Base-by-base conservation (phyloP, 2,329 filamentous ascomycete genomes). In the Claviceps pazoutovae region DNA sequence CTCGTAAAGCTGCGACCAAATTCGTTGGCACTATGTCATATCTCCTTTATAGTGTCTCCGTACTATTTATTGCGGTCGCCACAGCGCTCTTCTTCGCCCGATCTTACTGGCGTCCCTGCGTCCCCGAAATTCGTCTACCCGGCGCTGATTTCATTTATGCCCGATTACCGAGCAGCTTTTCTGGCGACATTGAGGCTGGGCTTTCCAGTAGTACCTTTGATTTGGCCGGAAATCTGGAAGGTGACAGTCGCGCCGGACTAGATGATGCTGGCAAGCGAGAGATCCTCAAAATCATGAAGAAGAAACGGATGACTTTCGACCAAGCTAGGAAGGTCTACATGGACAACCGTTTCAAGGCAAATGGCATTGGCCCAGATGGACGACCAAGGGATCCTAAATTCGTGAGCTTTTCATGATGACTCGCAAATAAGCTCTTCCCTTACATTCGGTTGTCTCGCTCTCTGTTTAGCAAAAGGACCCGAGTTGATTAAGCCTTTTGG, bases 331-430 rank as follows among this genome's bases (percentile, higher is more conserved):
- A 87, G 61, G 76, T 88, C 46, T 94, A 86, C 65, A 93, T 89
- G 70, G 86, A 96, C 71, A 81, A 86, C 60, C 75, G 83, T 53
- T 95, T 98, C 70, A 82, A 81, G 64, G 88, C 83, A 64, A 88
- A 95, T 61, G 86, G 87, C 49, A 96, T 98, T 64, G 88, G 83
- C 1, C 77, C 86, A 5, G 93, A 98, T 68, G 93, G 93, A 4
- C 72, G 83, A 60, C 93, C 93, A 56, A 78, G 82, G 64, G 91
- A 97, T 72, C 89, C 90, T 56, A 96, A 96, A 73, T 95, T 95
- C 64, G 89, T 97, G 54, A 94, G 87, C 64, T 97, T 97, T 69
- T 71, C 69, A 46, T 71, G 56, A 66, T 16, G 6, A 39, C 11
- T 34, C 14, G 9, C 30, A 23, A 38, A 11, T 23, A 26, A 7